These are phyloP conservation scores for Lentinula detonsa DNA, from an alignment of 768 basidiomycete genomes.

Conservation along the genomic window DNA sequence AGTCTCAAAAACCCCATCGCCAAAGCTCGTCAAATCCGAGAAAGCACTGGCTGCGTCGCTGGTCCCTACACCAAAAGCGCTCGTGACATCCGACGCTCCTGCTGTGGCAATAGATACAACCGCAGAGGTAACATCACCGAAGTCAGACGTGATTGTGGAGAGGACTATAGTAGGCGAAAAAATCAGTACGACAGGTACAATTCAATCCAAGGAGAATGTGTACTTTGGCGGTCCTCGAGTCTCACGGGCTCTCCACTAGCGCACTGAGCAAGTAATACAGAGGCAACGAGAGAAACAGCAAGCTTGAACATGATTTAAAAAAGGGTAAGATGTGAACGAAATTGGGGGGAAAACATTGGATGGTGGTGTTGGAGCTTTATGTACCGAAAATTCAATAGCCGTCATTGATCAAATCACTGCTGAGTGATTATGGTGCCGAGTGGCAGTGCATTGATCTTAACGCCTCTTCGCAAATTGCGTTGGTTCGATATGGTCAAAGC, in stretches of 20 bases:
- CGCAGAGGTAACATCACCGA: slow-evolving; percentile 10
- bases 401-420: neutral
- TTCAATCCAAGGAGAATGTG: slow-evolving; percentile 7
- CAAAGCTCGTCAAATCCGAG: slow-evolving; percentile 18
- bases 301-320: slow-evolving; percentile 32
- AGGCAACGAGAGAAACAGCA: slow-evolving; percentile 28
- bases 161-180: neutral
- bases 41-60: slow-evolving; percentile 7
- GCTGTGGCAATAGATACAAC: slow-evolving; percentile 10
- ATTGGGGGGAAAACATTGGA: neutral
- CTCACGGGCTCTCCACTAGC: slow-evolving; percentile 26
- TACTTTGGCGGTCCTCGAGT: slow-evolving; percentile 39
- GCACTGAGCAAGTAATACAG: slow-evolving; percentile 19
- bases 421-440: neutral
- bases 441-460: neutral
- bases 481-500: slow-evolving; percentile 64
- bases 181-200: neutral
- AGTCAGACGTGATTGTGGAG: slow-evolving; percentile 7
- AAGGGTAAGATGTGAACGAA: slow-evolving; percentile 3
- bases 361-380: neutral
- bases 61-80: slow-evolving; percentile 2
- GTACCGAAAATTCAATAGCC: slow-evolving; percentile 1
- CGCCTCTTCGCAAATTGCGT: neutral
- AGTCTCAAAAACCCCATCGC: slow-evolving; percentile 25
- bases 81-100: slow-evolving; percentile 13